Evolutionary conservation across 371 early-diverging fungal genomes (phyloP).

Genomic region (Mortierella sp.): DNA sequence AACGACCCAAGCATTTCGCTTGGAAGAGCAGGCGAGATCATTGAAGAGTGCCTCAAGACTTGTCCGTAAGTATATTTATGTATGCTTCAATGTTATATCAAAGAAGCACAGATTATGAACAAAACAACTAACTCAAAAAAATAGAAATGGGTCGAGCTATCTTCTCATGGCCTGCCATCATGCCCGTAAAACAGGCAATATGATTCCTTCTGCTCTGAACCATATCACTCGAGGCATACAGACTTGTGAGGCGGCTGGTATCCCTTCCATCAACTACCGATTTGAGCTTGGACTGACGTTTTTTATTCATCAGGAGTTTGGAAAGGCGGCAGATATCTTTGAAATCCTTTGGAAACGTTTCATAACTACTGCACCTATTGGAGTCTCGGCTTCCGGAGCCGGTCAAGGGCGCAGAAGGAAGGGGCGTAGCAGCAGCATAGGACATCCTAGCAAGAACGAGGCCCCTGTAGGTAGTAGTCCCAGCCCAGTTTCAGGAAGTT

Average conservation of each 20-base stretch:
- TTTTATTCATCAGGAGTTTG: slow-evolving; percentile 56
- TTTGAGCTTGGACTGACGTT: slow-evolving; percentile 59
- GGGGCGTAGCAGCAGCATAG: slow-evolving; percentile 32
- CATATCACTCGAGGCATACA: slow-evolving; percentile 56
- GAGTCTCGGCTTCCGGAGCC: slow-evolving; percentile 16
- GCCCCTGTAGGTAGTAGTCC: neutral
- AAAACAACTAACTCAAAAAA: neutral
- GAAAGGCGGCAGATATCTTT: slow-evolving; percentile 57
- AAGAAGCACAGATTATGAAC: neutral
- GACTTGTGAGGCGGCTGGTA: slow-evolving; percentile 51
- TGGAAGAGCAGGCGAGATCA: slow-evolving; percentile 49
- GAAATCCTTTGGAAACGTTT: slow-evolving; percentile 58
- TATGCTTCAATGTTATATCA: neutral
- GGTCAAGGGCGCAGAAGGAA: slow-evolving; percentile 27
- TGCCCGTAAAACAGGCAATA: slow-evolving; percentile 54
- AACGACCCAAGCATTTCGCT: slow-evolving; percentile 47
- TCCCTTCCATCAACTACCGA: slow-evolving; percentile 56
- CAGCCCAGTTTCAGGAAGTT: neutral
- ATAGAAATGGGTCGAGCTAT: slow-evolving; percentile 56
- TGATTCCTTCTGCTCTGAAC: slow-evolving; percentile 54
- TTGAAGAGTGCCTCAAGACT: slow-evolving; percentile 38
- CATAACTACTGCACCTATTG: slow-evolving; percentile 17
- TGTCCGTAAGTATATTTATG: slow-evolving; percentile 48
- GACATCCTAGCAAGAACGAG: slow-evolving; percentile 19
- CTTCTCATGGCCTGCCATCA: slow-evolving; percentile 59